Percentiles rank a stretch among this genome's conserved stretches.
phyloP scores from a whole-genome alignment of 1,284 basidiomycete genomes.

The Puccinia triticina region DNA sequence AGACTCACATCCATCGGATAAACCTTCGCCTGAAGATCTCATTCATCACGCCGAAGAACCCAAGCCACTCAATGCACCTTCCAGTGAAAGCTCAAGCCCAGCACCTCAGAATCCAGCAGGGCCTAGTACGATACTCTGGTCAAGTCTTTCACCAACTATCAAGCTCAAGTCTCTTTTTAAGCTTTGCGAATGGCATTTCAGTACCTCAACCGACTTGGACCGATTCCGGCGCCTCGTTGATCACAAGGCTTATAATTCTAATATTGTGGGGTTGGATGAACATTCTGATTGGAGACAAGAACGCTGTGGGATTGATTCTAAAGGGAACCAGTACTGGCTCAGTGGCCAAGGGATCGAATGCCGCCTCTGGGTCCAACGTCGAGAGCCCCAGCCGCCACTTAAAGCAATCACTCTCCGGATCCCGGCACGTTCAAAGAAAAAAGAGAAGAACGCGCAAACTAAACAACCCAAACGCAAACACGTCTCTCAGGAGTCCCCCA shows the following conservation, averaged over 20 bases:
- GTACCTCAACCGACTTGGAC: slow-evolving; percentile 34
- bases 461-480: slow-evolving; percentile 25
- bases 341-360: slow-evolving; percentile 32
- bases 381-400: slow-evolving; percentile 21
- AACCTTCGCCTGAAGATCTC: not conserved
- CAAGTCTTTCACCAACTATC: slow-evolving; percentile 15
- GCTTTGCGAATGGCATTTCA: slow-evolving; percentile 49
- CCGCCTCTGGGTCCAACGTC: slow-evolving; percentile 45
- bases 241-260: slow-evolving; percentile 15
- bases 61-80: not conserved
- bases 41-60: not conserved
- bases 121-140: slow-evolving; percentile 30
- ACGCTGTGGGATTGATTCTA: slow-evolving; percentile 36
- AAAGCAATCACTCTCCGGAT: slow-evolving; percentile 40
- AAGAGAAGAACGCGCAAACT: not conserved
- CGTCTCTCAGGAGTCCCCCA: not conserved
- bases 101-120: slow-evolving; percentile 18
- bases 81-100: slow-evolving; percentile 7
- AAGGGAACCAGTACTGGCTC: slow-evolving; percentile 43
- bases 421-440: slow-evolving; percentile 9
- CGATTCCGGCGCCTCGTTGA: slow-evolving; percentile 45
- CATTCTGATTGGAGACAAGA: slow-evolving; percentile 47
- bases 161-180: slow-evolving; percentile 34
- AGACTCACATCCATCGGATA: not conserved
- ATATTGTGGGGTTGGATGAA: slow-evolving; percentile 15